Conservation (phyloP, 345 rosid genomes). For the Camelina neglecta region DNA sequence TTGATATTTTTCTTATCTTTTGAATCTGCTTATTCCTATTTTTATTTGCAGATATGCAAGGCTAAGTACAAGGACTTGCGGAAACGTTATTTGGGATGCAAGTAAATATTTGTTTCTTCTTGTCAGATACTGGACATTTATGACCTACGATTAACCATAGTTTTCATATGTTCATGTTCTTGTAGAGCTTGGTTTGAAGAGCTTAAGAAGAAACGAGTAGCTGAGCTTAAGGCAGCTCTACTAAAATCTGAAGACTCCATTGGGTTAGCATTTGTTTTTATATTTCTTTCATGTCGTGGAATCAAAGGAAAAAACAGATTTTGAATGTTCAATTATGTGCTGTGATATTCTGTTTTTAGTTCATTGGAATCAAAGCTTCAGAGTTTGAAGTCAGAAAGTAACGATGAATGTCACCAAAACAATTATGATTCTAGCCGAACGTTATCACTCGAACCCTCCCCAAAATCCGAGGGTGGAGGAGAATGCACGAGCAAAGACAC, state of each 20-base stretch:
- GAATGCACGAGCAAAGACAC: constrained; percentile 65
- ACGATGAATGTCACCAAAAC: constrained; percentile 41
- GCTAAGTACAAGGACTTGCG: constrained; percentile 80
- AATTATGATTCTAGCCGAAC: constrained; percentile 69
- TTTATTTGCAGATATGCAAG: constrained; percentile 64
- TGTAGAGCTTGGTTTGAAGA: constrained; percentile 84
- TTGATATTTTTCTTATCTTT: background rate
- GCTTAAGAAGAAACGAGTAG: constrained; percentile 74
- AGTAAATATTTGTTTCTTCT: constrained; percentile 53
- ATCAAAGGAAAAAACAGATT: background rate
- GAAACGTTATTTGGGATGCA: constrained; percentile 64
- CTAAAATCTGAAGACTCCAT: constrained; percentile 76
- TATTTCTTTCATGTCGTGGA: background rate
- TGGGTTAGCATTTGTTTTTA: constrained; percentile 57
- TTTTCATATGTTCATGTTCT: constrained; percentile 19
- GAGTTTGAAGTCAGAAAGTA: constrained; percentile 64
- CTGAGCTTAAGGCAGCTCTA: constrained; percentile 72
- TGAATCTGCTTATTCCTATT: background rate
- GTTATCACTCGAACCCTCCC: constrained; percentile 59
- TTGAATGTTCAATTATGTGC: background rate
- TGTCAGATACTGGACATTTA: background rate
- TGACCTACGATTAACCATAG: background rate
- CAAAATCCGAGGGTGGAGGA: constrained; percentile 54
- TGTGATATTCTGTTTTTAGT: constrained; percentile 45
- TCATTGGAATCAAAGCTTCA: constrained; percentile 80